These are phyloP conservation scores for Fusarium irregulare DNA, from an alignment of 2,329 filamentous ascomycete genomes.

Conservation along the genomic window DNA sequence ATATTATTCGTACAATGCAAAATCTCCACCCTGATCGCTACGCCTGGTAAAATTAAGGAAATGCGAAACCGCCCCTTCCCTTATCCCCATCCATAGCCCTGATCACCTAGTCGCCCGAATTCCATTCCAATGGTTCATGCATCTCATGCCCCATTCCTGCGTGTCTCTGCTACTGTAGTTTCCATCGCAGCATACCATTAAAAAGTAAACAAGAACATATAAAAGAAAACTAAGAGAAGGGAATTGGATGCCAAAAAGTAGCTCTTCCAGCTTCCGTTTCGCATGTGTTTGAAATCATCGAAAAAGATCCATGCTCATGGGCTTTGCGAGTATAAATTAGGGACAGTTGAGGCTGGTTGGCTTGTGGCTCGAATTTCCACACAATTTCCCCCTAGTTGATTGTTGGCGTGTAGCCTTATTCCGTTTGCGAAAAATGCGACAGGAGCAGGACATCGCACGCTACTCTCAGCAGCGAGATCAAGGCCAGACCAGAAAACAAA, in stretches of 20 bases:
- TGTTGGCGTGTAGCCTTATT: constrained; percentile 9
- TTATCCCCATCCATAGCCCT: constrained; percentile 2
- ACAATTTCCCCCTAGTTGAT: constrained; percentile 7
- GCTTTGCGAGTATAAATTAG: constrained; percentile 19
- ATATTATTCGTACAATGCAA: constrained; percentile 28
- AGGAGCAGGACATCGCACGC: neutral
- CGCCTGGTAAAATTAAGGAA: constrained; percentile 28
- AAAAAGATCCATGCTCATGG: constrained; percentile 15
- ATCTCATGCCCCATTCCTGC: constrained; percentile 16
- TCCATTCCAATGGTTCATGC: constrained; percentile 10
- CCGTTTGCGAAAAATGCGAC: constrained; percentile 6
- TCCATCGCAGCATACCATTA: constrained; percentile 31
- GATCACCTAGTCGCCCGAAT: neutral
- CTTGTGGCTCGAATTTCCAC: constrained; percentile 14
- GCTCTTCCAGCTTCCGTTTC: constrained; percentile 11
- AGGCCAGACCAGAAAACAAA: constrained; percentile 9
- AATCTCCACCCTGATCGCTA: constrained; percentile 11
- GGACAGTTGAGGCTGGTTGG: constrained; percentile 3
- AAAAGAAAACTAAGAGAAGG: constrained; percentile 1
- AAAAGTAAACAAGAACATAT: constrained; percentile 18
- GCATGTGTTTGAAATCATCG: constrained; percentile 28
- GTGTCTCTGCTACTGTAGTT: constrained; percentile 22
- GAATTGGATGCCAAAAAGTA: constrained; percentile 5
- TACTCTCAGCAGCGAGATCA: constrained; percentile 3
- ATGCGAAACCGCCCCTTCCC: constrained; percentile 10